Base-by-base conservation (phyloP, 805 yeast species). In the Ogataea nakhonphanomensis region DNA sequence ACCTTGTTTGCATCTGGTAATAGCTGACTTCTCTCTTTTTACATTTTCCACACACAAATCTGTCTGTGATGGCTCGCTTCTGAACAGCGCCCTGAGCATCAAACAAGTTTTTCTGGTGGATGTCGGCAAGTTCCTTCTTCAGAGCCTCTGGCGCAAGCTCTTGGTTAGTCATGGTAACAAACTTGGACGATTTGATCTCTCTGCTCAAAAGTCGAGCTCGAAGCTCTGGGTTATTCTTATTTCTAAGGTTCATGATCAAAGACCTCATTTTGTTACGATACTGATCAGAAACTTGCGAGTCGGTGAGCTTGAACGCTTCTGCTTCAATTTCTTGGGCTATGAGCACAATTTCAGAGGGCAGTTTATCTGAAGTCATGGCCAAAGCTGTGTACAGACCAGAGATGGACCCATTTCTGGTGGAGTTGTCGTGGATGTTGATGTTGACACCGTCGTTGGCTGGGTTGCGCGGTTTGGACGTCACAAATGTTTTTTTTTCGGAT, bases 61-160 rank as follows among this genome's bases (percentile, higher is more conserved):
- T 74, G 63, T 91, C 98, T 7, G 99, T 93, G 27, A 88, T 89
- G 1, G 98, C 95, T 54, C 97, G 76, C 70, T 89, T 88, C 55
- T 91, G 93, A 6, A 87, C 89, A 6, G 99, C 98, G 54, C 97
- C 96, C 66, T 88, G 97, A 2, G 99, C 99, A 59, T 91, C 95
- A 64, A 85, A 91, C 59, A 93, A 70, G 63, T 93, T 93, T 63
- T 87, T 84, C 60, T 85, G 82, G 57, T 86, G 88, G 53, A 93
- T 74, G 55, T 84, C 80, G 55, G 88, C 95, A 51, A 90, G 73
- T 60, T 90, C 93, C 61, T 82, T 75, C 64, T 84, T 87, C 53
- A 93, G 74, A 25, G 87, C 79, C 56, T 86, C 96, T 3, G 97
- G 95, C 0, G 98, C 98, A 80, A 93, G 74, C 51, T 93, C 99